Base-by-base conservation (phyloP, 2,329 filamentous ascomycete species). In the Fusarium sp. region DNA sequence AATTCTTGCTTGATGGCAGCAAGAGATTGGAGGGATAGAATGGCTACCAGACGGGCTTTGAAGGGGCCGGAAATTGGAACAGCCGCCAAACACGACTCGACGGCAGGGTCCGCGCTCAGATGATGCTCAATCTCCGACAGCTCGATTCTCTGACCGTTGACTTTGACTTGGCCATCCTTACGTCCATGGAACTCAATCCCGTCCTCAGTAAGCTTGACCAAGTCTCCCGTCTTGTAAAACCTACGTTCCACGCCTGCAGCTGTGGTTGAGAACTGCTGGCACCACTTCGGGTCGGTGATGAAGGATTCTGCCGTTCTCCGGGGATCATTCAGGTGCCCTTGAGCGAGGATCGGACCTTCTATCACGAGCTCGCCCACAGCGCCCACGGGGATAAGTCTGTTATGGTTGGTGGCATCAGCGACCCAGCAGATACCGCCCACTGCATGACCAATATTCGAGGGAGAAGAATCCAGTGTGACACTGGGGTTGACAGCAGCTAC, bases 291-390 rank as follows among this genome's bases (percentile, higher is more conserved):
- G 38, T 67, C 65, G 30, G 16, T 25, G 16, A 82, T 75, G 30
- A 81, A 82, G 2, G 76, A 74, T 1, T 69, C 21, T 64, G 78
- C 62, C 79, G 84, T 82, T 38, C 68, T 71, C 11, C 59, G 25
- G 11, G 76, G n/a, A 2, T 81, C 77, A 52, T 87, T 85, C 23
- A 87, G 77, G 66, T 89, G 90, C 21, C 86, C 86, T 32, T 84
- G 79, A 25, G 85, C 86, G 9, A 90, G 83, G 5, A 83, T 83
- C 19, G 67, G 61, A 0, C 75, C 75, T 37, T 83, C 83, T 32
- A 86, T 71, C 7, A 82, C 62, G 6, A 85, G 74, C 69, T 85
- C 83, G 3, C 81, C 81, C 0, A 78, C 38, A 1, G 64, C 66
- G 4, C 80, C 80, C 6, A 82, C 53, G 0, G 81, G 79, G 16